phyloP scores from a whole-genome alignment of 83 land plant species.

The Picea abies region DNA sequence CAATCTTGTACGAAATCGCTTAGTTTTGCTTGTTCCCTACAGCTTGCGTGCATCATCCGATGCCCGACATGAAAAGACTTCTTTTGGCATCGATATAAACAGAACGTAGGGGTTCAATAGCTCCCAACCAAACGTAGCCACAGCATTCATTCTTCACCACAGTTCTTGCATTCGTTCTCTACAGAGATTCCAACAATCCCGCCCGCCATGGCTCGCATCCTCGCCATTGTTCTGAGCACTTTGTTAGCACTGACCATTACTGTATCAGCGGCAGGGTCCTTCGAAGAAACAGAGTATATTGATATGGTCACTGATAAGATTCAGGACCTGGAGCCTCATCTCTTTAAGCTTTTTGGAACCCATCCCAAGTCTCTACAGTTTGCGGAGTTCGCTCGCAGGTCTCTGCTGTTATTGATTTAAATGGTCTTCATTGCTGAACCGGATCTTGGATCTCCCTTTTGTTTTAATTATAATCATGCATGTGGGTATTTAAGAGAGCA shows the following conservation, averaged over 20 bases:
- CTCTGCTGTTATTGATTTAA: not conserved
- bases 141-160: too few relatives aligned
- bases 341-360: constrained; percentile 36
- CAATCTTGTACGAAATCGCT: too few relatives aligned
- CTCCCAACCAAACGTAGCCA: too few relatives aligned
- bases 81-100: too few relatives aligned
- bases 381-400: constrained; percentile 62
- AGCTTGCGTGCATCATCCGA: too few relatives aligned
- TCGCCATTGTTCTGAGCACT: too few relatives aligned
- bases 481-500: not conserved
- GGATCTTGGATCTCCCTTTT: not conserved
- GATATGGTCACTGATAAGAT: constrained; percentile 39
- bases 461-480: not conserved
- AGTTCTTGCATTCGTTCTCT: too few relatives aligned
- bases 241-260: not conserved
- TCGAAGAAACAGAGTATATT: constrained; percentile 42
- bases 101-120: too few relatives aligned
- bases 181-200: too few relatives aligned
- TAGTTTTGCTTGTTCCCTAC: too few relatives aligned
- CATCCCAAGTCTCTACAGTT: constrained; percentile 44
- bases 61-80: too few relatives aligned
- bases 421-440: not conserved
- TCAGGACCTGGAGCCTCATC: constrained; percentile 29
- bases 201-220: too few relatives aligned
- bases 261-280: constrained; percentile 11